Evolutionary conservation across 2,329 filamentous ascomycete genomes (phyloP).

Genomic region (Metarhizium album): DNA sequence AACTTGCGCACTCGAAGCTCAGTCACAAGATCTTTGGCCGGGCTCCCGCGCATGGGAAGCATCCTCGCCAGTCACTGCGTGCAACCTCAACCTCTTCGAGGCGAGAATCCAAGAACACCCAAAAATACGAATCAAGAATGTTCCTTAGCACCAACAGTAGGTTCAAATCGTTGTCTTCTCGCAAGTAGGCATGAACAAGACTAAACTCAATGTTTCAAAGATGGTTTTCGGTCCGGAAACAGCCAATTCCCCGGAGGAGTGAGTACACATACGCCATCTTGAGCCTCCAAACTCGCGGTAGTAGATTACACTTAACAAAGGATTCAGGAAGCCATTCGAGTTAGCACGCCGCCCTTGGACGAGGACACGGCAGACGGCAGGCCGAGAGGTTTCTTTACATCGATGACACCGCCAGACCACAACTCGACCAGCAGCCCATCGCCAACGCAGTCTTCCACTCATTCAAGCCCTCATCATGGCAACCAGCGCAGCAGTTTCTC

Average conservation of each 20-base stretch:
- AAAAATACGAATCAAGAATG: background rate
- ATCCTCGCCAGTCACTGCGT: slow-evolving; percentile 23
- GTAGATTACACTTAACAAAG: background rate
- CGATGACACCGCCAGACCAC: slow-evolving; percentile 22
- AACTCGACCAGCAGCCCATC: background rate
- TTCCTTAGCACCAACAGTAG: slow-evolving; percentile 3
- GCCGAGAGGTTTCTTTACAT: slow-evolving; percentile 32
- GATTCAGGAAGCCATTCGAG: slow-evolving; percentile 36
- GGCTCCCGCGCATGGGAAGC: slow-evolving; percentile 29
- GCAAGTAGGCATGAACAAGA: background rate
- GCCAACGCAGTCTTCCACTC: slow-evolving; percentile 2
- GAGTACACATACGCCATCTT: slow-evolving; percentile 5
- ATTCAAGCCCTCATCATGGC: slow-evolving; percentile 10
- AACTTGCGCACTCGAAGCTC: slow-evolving; percentile 15
- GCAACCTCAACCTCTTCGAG: slow-evolving; percentile 24
- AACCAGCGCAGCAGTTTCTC: slow-evolving; percentile 14
- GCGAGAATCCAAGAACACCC: slow-evolving; percentile 1
- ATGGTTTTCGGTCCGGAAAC: slow-evolving; percentile 7
- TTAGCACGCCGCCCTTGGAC: slow-evolving; percentile 35
- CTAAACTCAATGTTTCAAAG: slow-evolving; percentile 4
- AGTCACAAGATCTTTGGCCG: slow-evolving; percentile 29
- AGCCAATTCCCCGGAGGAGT: slow-evolving; percentile 26
- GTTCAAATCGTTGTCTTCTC: background rate
- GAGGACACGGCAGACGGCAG: slow-evolving; percentile 26
- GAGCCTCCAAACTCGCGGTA: background rate